These are phyloP conservation scores for Alternaria sp. DNA, from an alignment of 2,329 filamentous ascomycete genomes.

Conservation along the genomic window DNA sequence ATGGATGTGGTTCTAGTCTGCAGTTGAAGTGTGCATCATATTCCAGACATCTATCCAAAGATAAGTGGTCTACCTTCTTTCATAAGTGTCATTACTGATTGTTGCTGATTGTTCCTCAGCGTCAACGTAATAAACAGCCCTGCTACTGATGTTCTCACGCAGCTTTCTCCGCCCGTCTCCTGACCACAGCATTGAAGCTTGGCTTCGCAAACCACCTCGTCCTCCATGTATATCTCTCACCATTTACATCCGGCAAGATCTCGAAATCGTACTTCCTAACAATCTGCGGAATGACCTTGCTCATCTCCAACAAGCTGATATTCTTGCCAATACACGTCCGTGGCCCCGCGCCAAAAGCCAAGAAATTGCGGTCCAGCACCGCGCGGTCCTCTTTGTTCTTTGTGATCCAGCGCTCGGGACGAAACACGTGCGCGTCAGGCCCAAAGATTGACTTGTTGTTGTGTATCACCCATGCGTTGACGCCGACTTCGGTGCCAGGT, in stretches of 20 bases:
- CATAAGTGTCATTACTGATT: too few species aligned
- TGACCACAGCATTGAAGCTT: not conserved
- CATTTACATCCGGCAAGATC: not conserved
- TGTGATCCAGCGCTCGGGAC: not conserved
- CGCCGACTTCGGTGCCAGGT: constrained; percentile 54
- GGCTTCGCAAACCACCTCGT: not conserved
- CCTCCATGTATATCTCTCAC: not conserved
- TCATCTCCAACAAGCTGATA: constrained; percentile 33
- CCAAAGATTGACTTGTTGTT: constrained; percentile 53
- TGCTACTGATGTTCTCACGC: not conserved
- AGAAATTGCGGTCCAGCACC: constrained; percentile 17
- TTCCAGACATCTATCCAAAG: accelerated
- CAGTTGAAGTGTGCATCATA: too few species aligned
- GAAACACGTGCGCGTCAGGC: not conserved
- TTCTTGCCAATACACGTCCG: constrained; percentile 38
- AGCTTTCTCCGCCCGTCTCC: not conserved
- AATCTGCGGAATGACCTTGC: constrained; percentile 33
- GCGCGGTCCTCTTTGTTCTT: constrained; percentile 11
- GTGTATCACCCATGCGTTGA: constrained; percentile 58
- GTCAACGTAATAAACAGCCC: accelerated
- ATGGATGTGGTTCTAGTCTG: too few species aligned
- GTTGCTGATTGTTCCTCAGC: accelerated
- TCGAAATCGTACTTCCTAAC: constrained; percentile 29
- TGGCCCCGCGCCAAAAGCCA: constrained; percentile 32
- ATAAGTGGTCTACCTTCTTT: too few species aligned